Evolutionary conservation across 2,329 filamentous ascomycete species (phyloP).

Genomic region (Spiromastix sp.): DNA sequence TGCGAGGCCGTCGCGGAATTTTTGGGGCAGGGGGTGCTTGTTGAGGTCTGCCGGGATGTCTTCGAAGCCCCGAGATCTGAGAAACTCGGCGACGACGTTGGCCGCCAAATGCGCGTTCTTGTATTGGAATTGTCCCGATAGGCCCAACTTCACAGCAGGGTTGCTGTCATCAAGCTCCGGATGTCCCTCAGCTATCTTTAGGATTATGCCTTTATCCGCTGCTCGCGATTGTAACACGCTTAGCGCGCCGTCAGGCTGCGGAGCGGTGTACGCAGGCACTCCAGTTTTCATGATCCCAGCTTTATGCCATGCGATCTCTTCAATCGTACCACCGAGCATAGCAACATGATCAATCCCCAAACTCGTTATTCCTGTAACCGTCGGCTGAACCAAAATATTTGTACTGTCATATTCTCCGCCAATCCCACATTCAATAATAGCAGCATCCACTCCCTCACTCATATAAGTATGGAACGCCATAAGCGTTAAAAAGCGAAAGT

Average conservation of each 20-base stretch:
- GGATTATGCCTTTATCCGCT: constrained; percentile 35
- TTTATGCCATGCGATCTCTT: constrained; percentile 87
- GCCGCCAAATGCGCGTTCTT: constrained; percentile 53
- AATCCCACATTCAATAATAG: constrained; percentile 86
- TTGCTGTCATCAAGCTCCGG: constrained; percentile 30
- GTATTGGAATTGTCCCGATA: constrained; percentile 54
- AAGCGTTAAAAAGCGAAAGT: constrained; percentile 84
- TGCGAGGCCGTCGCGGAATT: constrained; percentile 56
- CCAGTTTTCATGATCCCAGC: constrained; percentile 70
- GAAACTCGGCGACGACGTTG: constrained; percentile 34
- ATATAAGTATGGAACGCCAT: constrained; percentile 80
- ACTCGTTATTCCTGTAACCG: constrained; percentile 63
- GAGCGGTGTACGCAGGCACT: constrained; percentile 52
- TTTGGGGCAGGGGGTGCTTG: constrained; percentile 42
- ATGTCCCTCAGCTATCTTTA: constrained; percentile 41
- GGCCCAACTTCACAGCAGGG: constrained; percentile 43
- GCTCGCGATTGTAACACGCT: constrained; percentile 48
- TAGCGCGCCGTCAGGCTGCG: constrained; percentile 45
- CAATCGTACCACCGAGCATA: constrained; percentile 68
- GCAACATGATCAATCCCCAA: constrained; percentile 77
- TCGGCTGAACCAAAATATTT: constrained; percentile 66
- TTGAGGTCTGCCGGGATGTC: constrained; percentile 27
- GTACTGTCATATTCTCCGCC: constrained; percentile 91
- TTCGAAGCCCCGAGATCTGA: constrained; percentile 25
- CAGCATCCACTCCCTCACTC: constrained; percentile 61